These are phyloP conservation scores for Phytophthora sp. DNA, from an alignment of 352 stramenopile genomes.

Conservation along the genomic window DNA sequence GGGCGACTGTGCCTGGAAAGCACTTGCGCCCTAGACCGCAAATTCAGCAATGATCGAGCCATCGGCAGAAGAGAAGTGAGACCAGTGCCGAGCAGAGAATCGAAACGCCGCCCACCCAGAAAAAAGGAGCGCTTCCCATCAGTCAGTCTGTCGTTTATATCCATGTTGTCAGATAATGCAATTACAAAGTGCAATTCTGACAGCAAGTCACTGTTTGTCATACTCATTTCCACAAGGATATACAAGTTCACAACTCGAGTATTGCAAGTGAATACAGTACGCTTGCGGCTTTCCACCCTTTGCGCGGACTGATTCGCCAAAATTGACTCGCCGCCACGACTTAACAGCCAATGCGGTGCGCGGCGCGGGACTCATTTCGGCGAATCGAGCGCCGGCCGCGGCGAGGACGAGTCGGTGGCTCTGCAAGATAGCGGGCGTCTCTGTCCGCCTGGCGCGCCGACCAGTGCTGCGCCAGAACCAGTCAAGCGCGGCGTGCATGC, in stretches of 20 bases:
- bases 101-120: conserved; percentile 32
- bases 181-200: conserved; percentile 1
- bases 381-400: conserved; percentile 8
- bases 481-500: conserved; percentile 18
- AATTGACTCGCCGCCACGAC: conserved; percentile 7
- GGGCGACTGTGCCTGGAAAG: conserved; percentile 14
- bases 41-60: conserved; percentile 64
- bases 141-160: too few species aligned
- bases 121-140: conserved; percentile 30
- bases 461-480: conserved; percentile 18
- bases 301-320: conserved; percentile 12
- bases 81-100: conserved; percentile 21
- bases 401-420: conserved; percentile 33
- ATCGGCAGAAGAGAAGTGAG: conserved; percentile 46
- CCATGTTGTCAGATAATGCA: too few species aligned
- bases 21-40: conserved; percentile 60
- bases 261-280: too few species aligned
- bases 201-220: background rate
- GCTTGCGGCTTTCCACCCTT: too few species aligned
- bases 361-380: conserved; percentile 1
- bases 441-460: conserved; percentile 2
- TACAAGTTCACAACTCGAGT: too few species aligned
- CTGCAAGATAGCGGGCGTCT: conserved; percentile 18
- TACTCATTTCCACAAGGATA: too few species aligned
- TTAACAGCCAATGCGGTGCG: conserved; percentile 15